Evolutionary conservation across 1,139 yeast genomes (phyloP).

Genomic region (Geotrichum klebahnii): DNA sequence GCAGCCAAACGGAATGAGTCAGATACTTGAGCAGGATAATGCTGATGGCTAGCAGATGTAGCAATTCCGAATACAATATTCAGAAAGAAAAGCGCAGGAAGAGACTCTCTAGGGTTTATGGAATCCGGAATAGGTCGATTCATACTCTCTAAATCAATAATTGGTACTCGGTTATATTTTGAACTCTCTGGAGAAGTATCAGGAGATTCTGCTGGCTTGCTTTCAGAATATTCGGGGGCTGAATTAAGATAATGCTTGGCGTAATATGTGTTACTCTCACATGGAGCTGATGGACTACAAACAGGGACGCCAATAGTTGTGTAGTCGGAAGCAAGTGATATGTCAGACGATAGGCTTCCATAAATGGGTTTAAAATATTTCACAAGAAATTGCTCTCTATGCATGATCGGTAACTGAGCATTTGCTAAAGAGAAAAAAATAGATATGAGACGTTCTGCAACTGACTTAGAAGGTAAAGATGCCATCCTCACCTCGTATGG

Average conservation of each 20-base stretch:
- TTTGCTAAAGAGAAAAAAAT: slow-evolving; percentile 74
- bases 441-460: slow-evolving; percentile 64
- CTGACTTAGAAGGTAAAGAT: slow-evolving; percentile 61
- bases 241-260: slow-evolving; percentile 6
- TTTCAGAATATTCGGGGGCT: background rate
- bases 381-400: slow-evolving; percentile 67
- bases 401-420: slow-evolving; percentile 74
- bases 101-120: slow-evolving; percentile 17
- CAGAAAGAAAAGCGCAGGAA: slow-evolving; percentile 51
- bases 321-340: slow-evolving; percentile 59
- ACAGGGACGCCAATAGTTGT: slow-evolving; percentile 46
- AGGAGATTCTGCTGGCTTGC: background rate
- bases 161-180: background rate
- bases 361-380: slow-evolving; percentile 71
- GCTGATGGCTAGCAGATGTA: slow-evolving; percentile 66
- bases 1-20: slow-evolving; percentile 75
- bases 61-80: slow-evolving; percentile 78
- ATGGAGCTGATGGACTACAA: background rate
- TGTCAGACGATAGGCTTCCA: slow-evolving; percentile 55
- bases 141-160: background rate
- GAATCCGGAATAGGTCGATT: slow-evolving; percentile 4
- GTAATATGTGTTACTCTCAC: slow-evolving; percentile 5
- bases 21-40: slow-evolving; percentile 62
- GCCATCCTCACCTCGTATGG: slow-evolving; percentile 42
- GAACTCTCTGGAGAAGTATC: background rate